Evolutionary conservation across 2,329 filamentous ascomycete species (phyloP), one percentile per base, ranked within the genome.

Genomic region (Davidsoniella virescens): DNA sequence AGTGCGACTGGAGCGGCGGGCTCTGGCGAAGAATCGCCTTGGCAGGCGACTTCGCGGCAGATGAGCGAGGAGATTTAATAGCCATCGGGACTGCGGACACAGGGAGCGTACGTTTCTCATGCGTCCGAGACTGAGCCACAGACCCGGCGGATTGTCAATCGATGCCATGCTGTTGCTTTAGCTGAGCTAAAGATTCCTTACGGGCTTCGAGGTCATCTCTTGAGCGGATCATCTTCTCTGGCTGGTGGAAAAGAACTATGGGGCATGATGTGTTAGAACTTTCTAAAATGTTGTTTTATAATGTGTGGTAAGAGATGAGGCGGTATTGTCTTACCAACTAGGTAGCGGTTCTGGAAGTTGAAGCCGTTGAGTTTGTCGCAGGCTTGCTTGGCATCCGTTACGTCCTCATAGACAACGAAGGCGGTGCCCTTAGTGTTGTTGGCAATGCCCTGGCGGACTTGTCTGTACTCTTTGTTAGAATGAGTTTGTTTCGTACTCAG

Each of bases 321-420:
- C 12, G 4, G 29, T 2, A 8, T 33, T 33, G 10, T 79, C 86
- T 55, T 78, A 93, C 87, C 87, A 63, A 98, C 92, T 60, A 98
- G 85, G 70, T 98, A 98, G 65, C 92, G 84, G 71, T 90, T 94
- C 73, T 98, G 92, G 68, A 98, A 98, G 73, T 98, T 98, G 80
- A 94, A 98, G 65, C 92, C 92, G 74, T 98, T 98, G 67, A 98
- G 76, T 73, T 96, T 95, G 74, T 98, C 92, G 75, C 92, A 96
- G 63, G 92, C 92, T 70, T 87, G 82, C 73, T 98, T 98, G 59
- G 92, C 88, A 75, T 98, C 92, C 77, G 92, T 84, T 59, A 96
- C 90, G 76, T 98, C 92, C 70, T 96, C 92, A 75, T 95, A 98
- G 69, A 98, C 92, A 60, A 98, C 92, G 68, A 94, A 98, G 58